Evolutionary conservation across 139 green algal species (phyloP), one percentile per base, ranked within the genome.

Genomic region (Parachlorella kessleri): DNA sequence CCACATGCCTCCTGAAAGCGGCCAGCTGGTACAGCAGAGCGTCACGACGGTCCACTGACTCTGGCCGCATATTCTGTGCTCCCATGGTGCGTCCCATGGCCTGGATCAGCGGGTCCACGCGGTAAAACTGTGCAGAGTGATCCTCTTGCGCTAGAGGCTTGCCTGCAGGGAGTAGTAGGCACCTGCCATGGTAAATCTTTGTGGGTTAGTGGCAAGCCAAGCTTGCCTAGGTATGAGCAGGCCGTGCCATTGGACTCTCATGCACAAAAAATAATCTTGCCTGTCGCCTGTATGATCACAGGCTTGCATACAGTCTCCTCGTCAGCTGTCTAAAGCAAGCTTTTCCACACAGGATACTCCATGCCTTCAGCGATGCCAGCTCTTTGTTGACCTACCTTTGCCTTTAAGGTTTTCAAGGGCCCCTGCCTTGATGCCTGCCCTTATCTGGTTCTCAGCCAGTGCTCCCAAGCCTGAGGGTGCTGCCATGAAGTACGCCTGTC

Each of bases 401-500:
- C 64, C 69, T 37, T 75, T 40, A 21, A 83, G 38, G 37, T 53
- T 32, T 30, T 83, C 70, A n/a, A 75, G 54, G 8, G 72, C 79
- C 8, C 74, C 74, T 0, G 42, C 63, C 3, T 54, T 30, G 41
- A 79, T 79, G 33, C 37, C 66, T 3, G 32, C 48, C 0, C 40
- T 23, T 23, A 79, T 79, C 63, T 40, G 48, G 0, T 40, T 64
- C 40, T 79, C 74, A 21, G 74, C 63, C 1, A 40, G 63, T 23
- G 66, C 40, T 5, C 74, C 74, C 21, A 79, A 64, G 6, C 74
- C 74, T 23, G 35, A 54, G 18, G 10, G 10, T 18, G 18, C 48
- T 59, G 48, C 10, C 10, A 28, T 28, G 48, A 59, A 59, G 48
- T 18, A 28, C 48, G 18, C 18, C 10, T 59, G 10, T 59, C 18